These are phyloP conservation scores for Chrysanthemum makinoi DNA, from an alignment of 129 eudicot genomes.

Conservation along the genomic window DNA sequence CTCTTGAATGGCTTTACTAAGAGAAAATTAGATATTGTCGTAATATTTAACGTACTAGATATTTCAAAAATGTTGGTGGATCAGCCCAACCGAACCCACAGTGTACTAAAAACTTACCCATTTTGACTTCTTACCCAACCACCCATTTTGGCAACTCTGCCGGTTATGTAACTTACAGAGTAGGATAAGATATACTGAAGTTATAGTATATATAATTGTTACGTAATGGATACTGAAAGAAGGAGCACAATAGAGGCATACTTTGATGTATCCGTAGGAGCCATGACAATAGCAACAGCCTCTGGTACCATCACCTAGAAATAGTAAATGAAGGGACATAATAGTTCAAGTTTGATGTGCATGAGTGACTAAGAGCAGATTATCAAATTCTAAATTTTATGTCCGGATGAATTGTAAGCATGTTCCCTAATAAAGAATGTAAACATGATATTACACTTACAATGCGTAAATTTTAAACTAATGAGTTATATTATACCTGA, in stretches of 20 bases:
- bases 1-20: no score
- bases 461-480: no score
- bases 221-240: no score
- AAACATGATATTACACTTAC: no score
- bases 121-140: background rate
- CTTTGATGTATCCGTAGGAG: conserved; percentile 74
- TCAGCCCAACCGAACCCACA: background rate
- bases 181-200: no score
- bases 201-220: no score
- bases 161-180: background rate
- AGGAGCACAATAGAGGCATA: conserved; percentile 10
- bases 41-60: no score
- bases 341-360: background rate
- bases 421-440: background rate
- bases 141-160: background rate
- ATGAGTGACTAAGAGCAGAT: conserved; percentile 1
- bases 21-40: no score
- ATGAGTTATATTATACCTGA: conserved; percentile 44
- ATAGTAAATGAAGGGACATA: background rate
- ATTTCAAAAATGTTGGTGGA: background rate
- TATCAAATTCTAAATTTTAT: background rate
- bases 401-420: background rate
- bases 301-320: conserved; percentile 78
- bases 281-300: conserved; percentile 83
- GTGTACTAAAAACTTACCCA: background rate